Conservation (phyloP, 73 alveolate species). For the Paramecium pentaurelia region DNA sequence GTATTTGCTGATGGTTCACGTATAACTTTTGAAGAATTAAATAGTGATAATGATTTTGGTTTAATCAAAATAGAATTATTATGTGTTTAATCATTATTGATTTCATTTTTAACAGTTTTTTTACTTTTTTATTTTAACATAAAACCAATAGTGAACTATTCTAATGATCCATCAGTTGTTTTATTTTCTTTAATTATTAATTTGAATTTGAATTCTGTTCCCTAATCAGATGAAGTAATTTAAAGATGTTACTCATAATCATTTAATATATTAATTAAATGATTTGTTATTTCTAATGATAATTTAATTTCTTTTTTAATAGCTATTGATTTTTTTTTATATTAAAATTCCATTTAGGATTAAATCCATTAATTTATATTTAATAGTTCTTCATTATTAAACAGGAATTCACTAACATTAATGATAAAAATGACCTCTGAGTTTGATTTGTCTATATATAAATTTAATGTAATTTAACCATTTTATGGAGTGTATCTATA, state of each 20-base stretch:
- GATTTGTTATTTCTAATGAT: not conserved
- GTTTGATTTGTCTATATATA: not conserved
- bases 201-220: not conserved
- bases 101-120: not conserved
- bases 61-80: not conserved
- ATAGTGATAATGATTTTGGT: not conserved
- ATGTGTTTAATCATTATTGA: too few relatives aligned
- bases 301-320: not conserved
- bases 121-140: not conserved
- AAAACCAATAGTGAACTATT: not conserved
- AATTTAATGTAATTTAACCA: not conserved
- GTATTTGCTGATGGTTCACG: not conserved
- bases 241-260: not conserved
- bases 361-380: not conserved
- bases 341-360: not conserved
- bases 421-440: not conserved
- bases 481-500: not conserved
- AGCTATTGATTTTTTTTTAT: not conserved
- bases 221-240: not conserved
- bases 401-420: not conserved
- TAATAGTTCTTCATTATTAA: not conserved
- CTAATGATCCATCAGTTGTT: not conserved
- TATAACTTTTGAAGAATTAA: not conserved
- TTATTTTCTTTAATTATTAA: not conserved
- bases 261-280: not conserved